Percentiles rank a stretch among this genome's conserved stretches.
phyloP scores from a whole-genome alignment of 2,329 filamentous ascomycete genomes.

The Xylaria sp. region DNA sequence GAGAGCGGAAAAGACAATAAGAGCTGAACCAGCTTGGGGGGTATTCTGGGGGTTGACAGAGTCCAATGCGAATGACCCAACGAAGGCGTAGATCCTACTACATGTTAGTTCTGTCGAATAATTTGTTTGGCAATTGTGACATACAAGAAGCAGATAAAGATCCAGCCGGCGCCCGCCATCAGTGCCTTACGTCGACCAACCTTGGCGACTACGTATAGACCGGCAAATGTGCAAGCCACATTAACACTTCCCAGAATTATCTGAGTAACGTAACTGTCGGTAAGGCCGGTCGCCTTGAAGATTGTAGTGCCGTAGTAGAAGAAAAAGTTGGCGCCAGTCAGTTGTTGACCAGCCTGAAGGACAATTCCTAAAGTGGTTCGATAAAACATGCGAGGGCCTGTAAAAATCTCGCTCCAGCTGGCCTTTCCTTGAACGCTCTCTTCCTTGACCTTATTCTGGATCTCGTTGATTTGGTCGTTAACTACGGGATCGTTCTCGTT shows the following conservation, averaged over 20 bases:
- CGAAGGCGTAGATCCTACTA: constrained; percentile 58
- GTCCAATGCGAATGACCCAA: constrained; percentile 59
- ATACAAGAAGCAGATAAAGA: constrained; percentile 63
- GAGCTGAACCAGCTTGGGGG: constrained; percentile 63
- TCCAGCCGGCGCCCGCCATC: constrained; percentile 71
- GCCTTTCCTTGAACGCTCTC: constrained; percentile 59
- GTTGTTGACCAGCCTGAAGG: constrained; percentile 73
- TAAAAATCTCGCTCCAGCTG: constrained; percentile 70
- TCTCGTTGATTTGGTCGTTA: constrained; percentile 61
- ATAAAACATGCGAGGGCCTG: constrained; percentile 72
- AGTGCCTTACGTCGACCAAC: constrained; percentile 71
- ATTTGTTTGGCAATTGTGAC: constrained; percentile 30
- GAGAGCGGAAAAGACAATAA: constrained; percentile 75
- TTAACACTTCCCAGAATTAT: constrained; percentile 76
- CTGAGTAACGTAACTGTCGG: constrained; percentile 73
- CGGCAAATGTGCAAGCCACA: constrained; percentile 71
- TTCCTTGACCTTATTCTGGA: constrained; percentile 61
- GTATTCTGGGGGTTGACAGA: constrained; percentile 55
- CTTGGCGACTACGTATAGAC: constrained; percentile 72
- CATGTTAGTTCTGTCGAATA: not conserved
- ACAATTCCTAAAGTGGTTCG: constrained; percentile 70
- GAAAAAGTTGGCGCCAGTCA: constrained; percentile 74
- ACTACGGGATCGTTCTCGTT: constrained; percentile 54
- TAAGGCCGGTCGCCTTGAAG: constrained; percentile 72
- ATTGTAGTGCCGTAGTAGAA: constrained; percentile 75